Evolutionary conservation across 805 yeast genomes (phyloP), one percentile per base, ranked within the genome.

Genomic region (Sugiyamaella floridensis): DNA sequence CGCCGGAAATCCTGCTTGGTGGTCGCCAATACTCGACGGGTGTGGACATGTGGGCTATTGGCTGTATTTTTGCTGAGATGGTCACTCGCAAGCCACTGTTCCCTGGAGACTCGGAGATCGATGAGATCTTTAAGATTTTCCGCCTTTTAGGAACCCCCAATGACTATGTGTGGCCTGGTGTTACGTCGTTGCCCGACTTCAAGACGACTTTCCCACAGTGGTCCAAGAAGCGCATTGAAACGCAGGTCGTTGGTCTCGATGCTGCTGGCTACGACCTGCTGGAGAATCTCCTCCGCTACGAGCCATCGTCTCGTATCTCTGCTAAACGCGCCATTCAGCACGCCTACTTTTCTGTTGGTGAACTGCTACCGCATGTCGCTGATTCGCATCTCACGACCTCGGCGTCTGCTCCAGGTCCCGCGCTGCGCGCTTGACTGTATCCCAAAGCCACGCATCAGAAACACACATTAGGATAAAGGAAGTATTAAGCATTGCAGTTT

Each of bases 41-140:
- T 16, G 97, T 93, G 49, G 99, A 93, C 68, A 89, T 93, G 86
- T 93, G 99, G 99, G 88, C 97, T 10, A 86, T 92, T 56, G 99
- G 99, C 14, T 90, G 97, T 67, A 93, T 93, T 47, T 86, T 93
- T 68, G 99, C 97, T 6, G 99, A 93, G 68, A 90, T 93, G 98
- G 89, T 90, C 53, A 88, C 89, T 62, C 82, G 99, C 52, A 88
- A 88, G 67, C 97, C 99, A 8, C 70, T 93, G 50, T 92, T 93
- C 72, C 96, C 98, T 0, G 99, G 99, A 5, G 97, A 93, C 67
- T 89, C 96, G 10, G 99, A 93, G 68, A 95, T 93, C 65, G 99
- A 93, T 68, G 97, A 93, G 72, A 86, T 93, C 59, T 90, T 90
- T 75, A 79, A 93, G 69, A 93, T 93, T 54, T 93, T 93, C 72